phyloP scores from a whole-genome alignment of 495 filamentous ascomycete genomes.

The Hypoxylon trugodes region DNA sequence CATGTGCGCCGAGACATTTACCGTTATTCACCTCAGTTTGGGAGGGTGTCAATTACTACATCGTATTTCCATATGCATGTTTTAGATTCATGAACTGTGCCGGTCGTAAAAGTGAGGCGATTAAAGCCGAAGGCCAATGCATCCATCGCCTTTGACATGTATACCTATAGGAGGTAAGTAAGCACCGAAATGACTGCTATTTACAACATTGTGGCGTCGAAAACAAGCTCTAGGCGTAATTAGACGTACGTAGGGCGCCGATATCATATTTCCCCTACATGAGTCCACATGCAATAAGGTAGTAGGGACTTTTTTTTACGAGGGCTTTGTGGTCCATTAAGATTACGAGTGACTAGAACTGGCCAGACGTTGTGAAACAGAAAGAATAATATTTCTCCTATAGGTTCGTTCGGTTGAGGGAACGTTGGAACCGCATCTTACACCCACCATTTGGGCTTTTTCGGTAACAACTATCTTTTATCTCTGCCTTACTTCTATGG shows the following conservation, averaged over 20 bases:
- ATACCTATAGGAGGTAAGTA: neutral
- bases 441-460: too few relatives aligned
- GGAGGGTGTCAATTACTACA: constrained; percentile 2
- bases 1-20: too few relatives aligned
- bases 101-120: neutral
- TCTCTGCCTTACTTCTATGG: too few relatives aligned
- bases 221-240: neutral
- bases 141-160: too few relatives aligned
- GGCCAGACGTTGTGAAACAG: constrained; percentile 1
- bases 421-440: too few relatives aligned
- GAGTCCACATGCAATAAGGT: neutral
- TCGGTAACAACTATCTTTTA: too few relatives aligned
- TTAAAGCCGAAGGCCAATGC: constrained; percentile 3
- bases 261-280: constrained; percentile 1
- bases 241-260: neutral
- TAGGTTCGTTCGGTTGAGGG: too few relatives aligned
- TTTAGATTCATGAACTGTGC: neutral
- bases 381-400: neutral
- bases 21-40: constrained; percentile 21
- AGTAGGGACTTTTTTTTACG: neutral
- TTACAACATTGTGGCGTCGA: constrained; percentile 1
- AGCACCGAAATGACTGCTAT: neutral
- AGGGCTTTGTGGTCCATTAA: neutral
- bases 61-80: neutral
- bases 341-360: neutral